A percentile compares a stretch with the other conserved stretches of the same genome.
phyloP scores from a whole-genome alignment of 192 early-diverging fungal genomes.

The Dissophora globulifera region DNA sequence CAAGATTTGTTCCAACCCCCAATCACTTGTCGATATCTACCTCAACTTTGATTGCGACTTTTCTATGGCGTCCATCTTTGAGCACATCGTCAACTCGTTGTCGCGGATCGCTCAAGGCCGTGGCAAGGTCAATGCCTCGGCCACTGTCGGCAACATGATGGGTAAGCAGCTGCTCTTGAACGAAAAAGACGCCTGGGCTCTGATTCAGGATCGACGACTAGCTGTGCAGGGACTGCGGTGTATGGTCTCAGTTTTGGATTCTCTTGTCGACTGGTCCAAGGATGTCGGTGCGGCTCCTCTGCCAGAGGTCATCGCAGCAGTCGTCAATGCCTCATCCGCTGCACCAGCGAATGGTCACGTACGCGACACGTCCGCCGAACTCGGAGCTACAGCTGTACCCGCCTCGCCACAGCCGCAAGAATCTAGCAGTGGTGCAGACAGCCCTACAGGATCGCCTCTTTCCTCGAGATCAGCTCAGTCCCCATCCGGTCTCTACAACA shows the following conservation, averaged over 20 bases:
- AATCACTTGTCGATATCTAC: constrained; percentile 89
- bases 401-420: constrained; percentile 32
- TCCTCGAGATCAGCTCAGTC: constrained; percentile 21
- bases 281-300: constrained; percentile 44
- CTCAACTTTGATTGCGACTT: constrained; percentile 94
- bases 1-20: constrained; percentile 77
- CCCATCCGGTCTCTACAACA: constrained; percentile 30
- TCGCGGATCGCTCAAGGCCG: constrained; percentile 58
- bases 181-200: constrained; percentile 49
- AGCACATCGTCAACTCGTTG: constrained; percentile 80
- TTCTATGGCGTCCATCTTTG: constrained; percentile 87
- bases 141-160: constrained; percentile 55
- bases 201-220: constrained; percentile 56
- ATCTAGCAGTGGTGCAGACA: constrained; percentile 2
- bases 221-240: constrained; percentile 64
- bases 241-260: constrained; percentile 69
- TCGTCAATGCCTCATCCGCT: not conserved
- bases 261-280: constrained; percentile 76
- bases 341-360: constrained; percentile 23
- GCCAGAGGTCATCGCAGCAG: constrained; percentile 31
- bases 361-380: constrained; percentile 24
- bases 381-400: constrained; percentile 3
- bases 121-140: constrained; percentile 45
- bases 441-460: constrained; percentile 18
- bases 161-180: constrained; percentile 51